Evolutionary conservation across 306 rosid species (phyloP), one percentile per base, ranked within the genome.

Genomic region (Trifolium fragiferum): DNA sequence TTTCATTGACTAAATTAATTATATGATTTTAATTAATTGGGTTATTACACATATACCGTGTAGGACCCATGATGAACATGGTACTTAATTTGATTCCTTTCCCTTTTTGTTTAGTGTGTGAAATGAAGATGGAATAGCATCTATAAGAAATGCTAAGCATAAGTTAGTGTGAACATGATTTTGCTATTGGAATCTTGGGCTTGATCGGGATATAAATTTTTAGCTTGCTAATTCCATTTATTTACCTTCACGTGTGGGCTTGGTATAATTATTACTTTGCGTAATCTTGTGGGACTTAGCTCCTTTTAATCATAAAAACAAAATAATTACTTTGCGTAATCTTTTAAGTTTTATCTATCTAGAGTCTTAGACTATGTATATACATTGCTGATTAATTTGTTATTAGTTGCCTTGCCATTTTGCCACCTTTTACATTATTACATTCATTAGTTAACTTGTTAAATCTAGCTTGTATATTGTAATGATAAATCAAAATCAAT

Each of bases 101-200:
- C 7, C 6, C 6, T 46, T 68, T 15, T n/a, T 32, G 2, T 11
- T 14, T 30, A 15, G 73, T 74, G 87, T 78, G 82, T 80, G 81
- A 86, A 85, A 69, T 68, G 40, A 32, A 16, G 67, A 51, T 5
- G 44, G 23, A 38, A 35, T 18, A 63, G 89, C 77, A 86, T 84
- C 79, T 79, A 73, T 33, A 60, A 35, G 58, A 35, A 27, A 7
- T 16, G 30, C 21, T 3, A 32, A 23, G 21, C 9, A 68, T 8
- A 16, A 44, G 72, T 54, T 40, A 8, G 81, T 88, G 84, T 87
- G 92, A 87, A 86, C 76, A 18, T 1, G 18, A n/a, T 33, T 35
- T 5, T 47, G 57, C 40, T 70, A 57, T 75, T 10, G 80, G 90
- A 65, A 87, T 87, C 88, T 82, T 86, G 77, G 84, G 81, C 83